Evolutionary conservation across 1,284 basidiomycete genomes (phyloP).

Genomic region (Heterobasidion annosum): DNA sequence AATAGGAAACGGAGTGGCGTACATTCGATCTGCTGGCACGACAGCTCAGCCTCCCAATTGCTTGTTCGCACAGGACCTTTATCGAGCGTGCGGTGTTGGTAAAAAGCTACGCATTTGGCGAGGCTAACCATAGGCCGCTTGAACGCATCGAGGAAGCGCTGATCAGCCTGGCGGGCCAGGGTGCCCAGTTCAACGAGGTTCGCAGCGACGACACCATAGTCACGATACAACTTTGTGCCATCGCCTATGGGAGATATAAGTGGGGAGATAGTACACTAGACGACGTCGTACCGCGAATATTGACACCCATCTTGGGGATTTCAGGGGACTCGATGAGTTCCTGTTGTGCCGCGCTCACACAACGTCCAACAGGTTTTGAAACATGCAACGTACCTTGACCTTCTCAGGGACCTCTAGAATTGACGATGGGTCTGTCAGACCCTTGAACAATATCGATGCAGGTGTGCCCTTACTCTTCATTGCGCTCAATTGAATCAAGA

Average conservation of each 20-base stretch:
- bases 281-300: conserved; percentile 40
- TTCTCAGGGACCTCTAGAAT: conserved; percentile 30
- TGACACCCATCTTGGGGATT: conserved; percentile 48
- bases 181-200: conserved; percentile 50
- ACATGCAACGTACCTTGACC: conserved; percentile 26
- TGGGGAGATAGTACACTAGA: not conserved
- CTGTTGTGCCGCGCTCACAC: conserved; percentile 17
- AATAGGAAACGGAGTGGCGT: not conserved
- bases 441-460: not conserved
- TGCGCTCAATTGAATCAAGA: conserved; percentile 46
- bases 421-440: not conserved
- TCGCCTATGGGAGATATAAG: conserved; percentile 33
- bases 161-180: conserved; percentile 40
- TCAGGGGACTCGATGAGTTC: conserved; percentile 37
- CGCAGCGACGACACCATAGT: conserved; percentile 44
- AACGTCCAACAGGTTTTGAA: not conserved
- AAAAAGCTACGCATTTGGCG: conserved; percentile 42
- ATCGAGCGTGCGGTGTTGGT: conserved; percentile 34
- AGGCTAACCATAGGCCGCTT: conserved; percentile 43
- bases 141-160: conserved; percentile 22
- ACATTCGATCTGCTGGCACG: conserved; percentile 39
- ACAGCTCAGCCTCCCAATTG: conserved; percentile 47
- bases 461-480: conserved; percentile 39
- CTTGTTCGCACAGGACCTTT: conserved; percentile 46
- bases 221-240: conserved; percentile 48